These are phyloP conservation scores for Periconia digitata DNA, from an alignment of 2,329 filamentous ascomycete species.

Conservation along the genomic window DNA sequence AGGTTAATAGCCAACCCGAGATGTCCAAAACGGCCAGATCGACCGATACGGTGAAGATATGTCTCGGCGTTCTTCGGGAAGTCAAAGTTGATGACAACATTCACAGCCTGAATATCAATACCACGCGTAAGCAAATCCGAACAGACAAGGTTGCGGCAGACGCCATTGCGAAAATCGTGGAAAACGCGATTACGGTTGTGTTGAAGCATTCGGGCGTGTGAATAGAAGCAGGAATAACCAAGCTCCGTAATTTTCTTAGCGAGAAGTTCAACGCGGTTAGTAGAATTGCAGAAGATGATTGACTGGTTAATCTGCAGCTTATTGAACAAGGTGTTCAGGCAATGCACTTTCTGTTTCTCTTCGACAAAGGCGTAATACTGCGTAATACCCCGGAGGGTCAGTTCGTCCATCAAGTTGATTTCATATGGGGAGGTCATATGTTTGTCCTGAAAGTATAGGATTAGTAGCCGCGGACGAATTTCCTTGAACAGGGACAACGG, in stretches of 20 bases:
- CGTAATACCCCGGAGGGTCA: constrained; percentile 95
- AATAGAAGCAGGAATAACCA: constrained; percentile 99
- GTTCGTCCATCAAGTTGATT: constrained; percentile 99
- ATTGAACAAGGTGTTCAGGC: constrained; percentile 96
- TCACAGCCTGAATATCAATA: constrained; percentile 99
- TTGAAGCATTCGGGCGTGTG: constrained; percentile 96
- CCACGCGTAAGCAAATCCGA: constrained; percentile 96
- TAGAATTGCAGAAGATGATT: constrained; percentile 99
- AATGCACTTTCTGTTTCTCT: constrained; percentile 99
- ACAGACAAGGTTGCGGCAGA: constrained; percentile 96
- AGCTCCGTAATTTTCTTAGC: constrained; percentile 99
- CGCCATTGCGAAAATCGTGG: constrained; percentile 97
- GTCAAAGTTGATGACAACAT: constrained; percentile 99
- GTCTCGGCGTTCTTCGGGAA: constrained; percentile 99
- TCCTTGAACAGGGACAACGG: background rate
- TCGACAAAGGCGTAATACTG: constrained; percentile 99
- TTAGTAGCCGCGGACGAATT: constrained; percentile 8
- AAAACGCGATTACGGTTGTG: constrained; percentile 97
- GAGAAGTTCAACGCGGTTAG: constrained; percentile 93
- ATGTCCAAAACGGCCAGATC: constrained; percentile 95
- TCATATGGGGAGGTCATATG: constrained; percentile 97
- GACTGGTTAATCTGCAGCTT: constrained; percentile 99
- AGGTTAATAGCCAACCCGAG: constrained; percentile 97
- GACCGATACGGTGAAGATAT: constrained; percentile 96
- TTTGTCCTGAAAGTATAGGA: constrained; percentile 64